These are phyloP conservation scores for Coprinopsis marcescibilis DNA, from an alignment of 768 basidiomycete genomes.

Conservation along the genomic window DNA sequence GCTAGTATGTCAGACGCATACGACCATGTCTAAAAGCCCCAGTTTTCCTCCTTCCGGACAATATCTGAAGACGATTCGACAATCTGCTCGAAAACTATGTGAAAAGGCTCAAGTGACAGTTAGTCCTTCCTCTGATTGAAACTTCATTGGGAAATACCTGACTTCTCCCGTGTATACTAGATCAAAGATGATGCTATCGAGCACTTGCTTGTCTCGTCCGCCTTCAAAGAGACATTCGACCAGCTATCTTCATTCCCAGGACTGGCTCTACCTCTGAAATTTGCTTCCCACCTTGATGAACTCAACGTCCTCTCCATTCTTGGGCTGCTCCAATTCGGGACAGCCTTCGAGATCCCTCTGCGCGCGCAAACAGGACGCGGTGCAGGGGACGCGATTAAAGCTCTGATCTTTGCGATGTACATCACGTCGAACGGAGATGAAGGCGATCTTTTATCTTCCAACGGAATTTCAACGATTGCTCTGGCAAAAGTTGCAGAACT, in stretches of 20 bases:
- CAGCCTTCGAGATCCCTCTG: conserved; percentile 71
- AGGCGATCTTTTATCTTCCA: conserved; percentile 58
- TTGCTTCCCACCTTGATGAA: conserved; percentile 66
- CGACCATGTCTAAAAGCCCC: conserved; percentile 14
- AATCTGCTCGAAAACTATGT: conserved; percentile 46
- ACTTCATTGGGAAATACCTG: neutral
- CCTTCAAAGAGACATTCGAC: conserved; percentile 57
- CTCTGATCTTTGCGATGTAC: conserved; percentile 67
- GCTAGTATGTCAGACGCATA: too few species aligned
- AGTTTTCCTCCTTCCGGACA: conserved; percentile 41
- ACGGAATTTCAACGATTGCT: conserved; percentile 53
- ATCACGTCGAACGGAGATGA: conserved; percentile 54
- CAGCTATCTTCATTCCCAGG: conserved; percentile 63
- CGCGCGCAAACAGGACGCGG: conserved; percentile 71
- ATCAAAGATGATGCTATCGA: conserved; percentile 52
- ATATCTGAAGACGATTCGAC: conserved; percentile 47
- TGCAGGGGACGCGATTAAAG: conserved; percentile 79
- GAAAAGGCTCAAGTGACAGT: conserved; percentile 47
- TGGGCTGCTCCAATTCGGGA: conserved; percentile 77
- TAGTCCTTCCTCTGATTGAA: conserved; percentile 19
- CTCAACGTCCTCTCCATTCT: conserved; percentile 78
- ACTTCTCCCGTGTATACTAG: conserved; percentile 27
- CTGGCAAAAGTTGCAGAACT: conserved; percentile 63
- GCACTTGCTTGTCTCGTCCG: conserved; percentile 56
- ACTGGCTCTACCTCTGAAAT: conserved; percentile 72